phyloP scores from a whole-genome alignment of 108 stramenopile genomes.

The Fragilaria radians region DNA sequence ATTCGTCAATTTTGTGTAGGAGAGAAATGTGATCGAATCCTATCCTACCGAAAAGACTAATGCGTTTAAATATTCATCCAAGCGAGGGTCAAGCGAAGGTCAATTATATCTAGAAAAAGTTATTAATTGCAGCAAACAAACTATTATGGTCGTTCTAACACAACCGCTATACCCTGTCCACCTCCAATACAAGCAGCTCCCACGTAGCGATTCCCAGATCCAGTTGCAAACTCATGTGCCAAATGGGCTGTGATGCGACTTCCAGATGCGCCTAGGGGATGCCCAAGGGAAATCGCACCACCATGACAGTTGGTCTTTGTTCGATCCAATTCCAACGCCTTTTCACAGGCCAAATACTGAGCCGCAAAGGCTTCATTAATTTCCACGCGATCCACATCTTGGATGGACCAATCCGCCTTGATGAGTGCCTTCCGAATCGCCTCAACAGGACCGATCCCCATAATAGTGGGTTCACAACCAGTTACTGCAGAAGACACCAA shows the following conservation, averaged over 20 bases:
- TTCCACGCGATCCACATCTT: slow-evolving; percentile 95
- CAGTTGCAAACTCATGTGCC: slow-evolving; percentile 78
- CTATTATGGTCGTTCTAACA: slow-evolving; percentile 82
- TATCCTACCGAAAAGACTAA: too few species aligned
- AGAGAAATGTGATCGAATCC: too few species aligned
- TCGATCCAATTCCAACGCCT: slow-evolving; percentile 92
- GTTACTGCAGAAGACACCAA: slow-evolving; percentile 64
- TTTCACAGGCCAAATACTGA: slow-evolving; percentile 92
- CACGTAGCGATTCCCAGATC: slow-evolving; percentile 58
- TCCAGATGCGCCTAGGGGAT: slow-evolving; percentile 93
- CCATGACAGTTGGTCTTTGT: slow-evolving; percentile 89
- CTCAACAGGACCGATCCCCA: slow-evolving; percentile 95
- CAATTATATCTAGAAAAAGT: too few species aligned
- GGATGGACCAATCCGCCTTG: slow-evolving; percentile 67
- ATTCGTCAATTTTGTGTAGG: too few species aligned
- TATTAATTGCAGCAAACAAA: too few species aligned
- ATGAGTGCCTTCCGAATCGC: slow-evolving; percentile 86
- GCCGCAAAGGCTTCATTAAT: slow-evolving; percentile 99
- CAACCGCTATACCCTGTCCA: slow-evolving; percentile 98
- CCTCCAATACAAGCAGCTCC: slow-evolving; percentile 99
- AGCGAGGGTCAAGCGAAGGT: too few species aligned
- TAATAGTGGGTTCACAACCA: slow-evolving; percentile 90
- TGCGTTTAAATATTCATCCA: too few species aligned
- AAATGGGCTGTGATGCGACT: slow-evolving; percentile 92
- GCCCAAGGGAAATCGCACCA: slow-evolving; percentile 91